Conservation (phyloP, 2,329 filamentous ascomycete species). For the Alternaria brassicicola region DNA sequence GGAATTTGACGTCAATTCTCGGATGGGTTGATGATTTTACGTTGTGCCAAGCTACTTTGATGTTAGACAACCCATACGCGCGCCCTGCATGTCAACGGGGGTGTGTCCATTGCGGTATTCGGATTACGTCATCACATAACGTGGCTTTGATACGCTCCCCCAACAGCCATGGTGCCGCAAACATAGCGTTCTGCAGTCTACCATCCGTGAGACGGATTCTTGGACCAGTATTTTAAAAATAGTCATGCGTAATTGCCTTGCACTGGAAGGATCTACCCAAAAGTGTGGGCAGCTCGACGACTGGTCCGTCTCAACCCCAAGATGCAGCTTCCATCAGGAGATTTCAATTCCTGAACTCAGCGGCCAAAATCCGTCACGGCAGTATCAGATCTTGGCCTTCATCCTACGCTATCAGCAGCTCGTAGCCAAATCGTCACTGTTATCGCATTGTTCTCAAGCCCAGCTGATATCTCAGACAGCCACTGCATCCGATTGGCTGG, state of each 20-base stretch:
- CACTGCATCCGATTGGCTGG: constrained; percentile 4
- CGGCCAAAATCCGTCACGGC: background rate
- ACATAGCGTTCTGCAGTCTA: background rate
- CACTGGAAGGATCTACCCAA: background rate
- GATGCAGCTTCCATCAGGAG: background rate
- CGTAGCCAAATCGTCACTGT: background rate
- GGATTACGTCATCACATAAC: background rate
- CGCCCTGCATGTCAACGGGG: background rate
- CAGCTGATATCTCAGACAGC: background rate
- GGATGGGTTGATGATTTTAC: background rate
- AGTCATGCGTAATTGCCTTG: background rate
- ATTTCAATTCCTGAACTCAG: background rate
- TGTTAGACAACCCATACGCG: background rate
- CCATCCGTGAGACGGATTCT: background rate
- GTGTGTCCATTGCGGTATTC: background rate
- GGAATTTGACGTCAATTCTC: background rate
- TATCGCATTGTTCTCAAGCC: background rate
- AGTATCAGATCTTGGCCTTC: background rate
- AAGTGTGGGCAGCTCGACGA: background rate
- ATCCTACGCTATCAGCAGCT: background rate
- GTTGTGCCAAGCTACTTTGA: too few species aligned
- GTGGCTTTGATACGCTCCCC: background rate
- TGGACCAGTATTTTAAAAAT: background rate
- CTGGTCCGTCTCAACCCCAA: background rate
- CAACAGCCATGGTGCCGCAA: background rate